Conservation (phyloP, 495 filamentous ascomycete genomes). For the Umbilicaria muhlenbergii region DNA sequence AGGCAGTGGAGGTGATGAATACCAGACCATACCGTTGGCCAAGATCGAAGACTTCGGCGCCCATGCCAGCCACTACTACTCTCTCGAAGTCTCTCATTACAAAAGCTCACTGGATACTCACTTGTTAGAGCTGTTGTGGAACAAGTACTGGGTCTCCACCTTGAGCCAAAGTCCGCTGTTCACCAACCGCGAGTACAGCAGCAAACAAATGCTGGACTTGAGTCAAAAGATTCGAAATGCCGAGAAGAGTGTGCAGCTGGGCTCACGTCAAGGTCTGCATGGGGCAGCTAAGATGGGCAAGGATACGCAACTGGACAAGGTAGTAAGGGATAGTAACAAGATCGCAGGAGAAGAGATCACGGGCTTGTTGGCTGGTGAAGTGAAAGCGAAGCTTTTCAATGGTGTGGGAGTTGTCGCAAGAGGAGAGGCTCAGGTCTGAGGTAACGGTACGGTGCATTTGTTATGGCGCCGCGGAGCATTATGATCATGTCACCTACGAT, state of each 20-base stretch:
- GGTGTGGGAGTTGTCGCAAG: conserved; percentile 26
- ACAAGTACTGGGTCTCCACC: conserved; percentile 98
- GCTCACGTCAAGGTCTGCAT: conserved; percentile 15
- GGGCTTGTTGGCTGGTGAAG: conserved; percentile 63
- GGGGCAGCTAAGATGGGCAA: conserved; percentile 14
- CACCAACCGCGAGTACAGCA: conserved; percentile 83
- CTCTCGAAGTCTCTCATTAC: conserved; percentile 81
- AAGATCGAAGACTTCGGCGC: conserved; percentile 97
- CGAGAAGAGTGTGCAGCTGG: conserved; percentile 26
- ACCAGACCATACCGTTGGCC: conserved; percentile 66
- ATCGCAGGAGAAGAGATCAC: conserved; percentile 76
- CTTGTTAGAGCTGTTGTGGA: conserved; percentile 83
- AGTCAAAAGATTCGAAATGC: conserved; percentile 61
- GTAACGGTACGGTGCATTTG: too few relatives aligned
- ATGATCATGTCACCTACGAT: too few relatives aligned
- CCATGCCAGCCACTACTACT: conserved; percentile 77
- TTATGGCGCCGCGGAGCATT: too few relatives aligned
- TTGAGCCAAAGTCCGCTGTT: conserved; percentile 90
- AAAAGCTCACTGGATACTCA: conserved; percentile 79
- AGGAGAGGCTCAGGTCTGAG: too few relatives aligned
- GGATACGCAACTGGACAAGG: conserved; percentile 60
- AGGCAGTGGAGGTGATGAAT: conserved; percentile 32
- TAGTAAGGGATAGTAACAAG: conserved; percentile 63
- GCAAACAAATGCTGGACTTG: conserved; percentile 82
- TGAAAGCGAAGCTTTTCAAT: conserved; percentile 79